These are phyloP conservation scores for Cyberlindnera xishuangbannaensis DNA, from an alignment of 805 yeast species.

Conservation along the genomic window DNA sequence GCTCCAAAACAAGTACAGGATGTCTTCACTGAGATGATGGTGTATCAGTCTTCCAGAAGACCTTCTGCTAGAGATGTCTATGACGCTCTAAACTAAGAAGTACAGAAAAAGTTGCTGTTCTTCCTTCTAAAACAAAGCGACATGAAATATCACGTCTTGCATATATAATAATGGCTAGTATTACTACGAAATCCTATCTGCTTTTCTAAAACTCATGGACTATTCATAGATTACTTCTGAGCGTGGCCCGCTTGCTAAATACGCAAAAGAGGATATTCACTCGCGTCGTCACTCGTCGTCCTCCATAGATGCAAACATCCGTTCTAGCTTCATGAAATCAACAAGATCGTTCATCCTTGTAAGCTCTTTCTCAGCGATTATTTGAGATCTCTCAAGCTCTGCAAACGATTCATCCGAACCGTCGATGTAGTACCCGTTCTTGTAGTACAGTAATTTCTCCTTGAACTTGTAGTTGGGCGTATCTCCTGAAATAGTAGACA, in stretches of 20 bases:
- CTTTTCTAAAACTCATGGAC: no score
- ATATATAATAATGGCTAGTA: no score
- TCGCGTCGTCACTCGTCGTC: no score
- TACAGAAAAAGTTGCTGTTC: no score
- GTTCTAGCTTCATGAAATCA: constrained; percentile 22
- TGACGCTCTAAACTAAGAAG: neutral
- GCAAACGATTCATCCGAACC: constrained; percentile 19
- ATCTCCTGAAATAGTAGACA: constrained; percentile 21
- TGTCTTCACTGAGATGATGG: constrained; percentile 39
- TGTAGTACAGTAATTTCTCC: constrained; percentile 21
- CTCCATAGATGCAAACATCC: constrained; percentile 8
- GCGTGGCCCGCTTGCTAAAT: no score
- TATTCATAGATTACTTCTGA: no score
- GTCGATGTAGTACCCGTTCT: constrained; percentile 24
- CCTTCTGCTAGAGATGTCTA: constrained; percentile 22
- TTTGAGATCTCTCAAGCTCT: constrained; percentile 18
- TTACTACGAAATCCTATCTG: no score
- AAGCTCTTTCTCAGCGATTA: constrained; percentile 20
- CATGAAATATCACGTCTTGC: no score
- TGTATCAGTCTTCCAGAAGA: constrained; percentile 32
- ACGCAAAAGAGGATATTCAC: no score
- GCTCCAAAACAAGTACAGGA: constrained; percentile 20
- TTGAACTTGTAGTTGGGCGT: constrained; percentile 24
- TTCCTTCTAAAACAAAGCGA: no score
- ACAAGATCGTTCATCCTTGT: constrained; percentile 16